Percentiles rank a stretch among this genome's conserved stretches.
phyloP scores from a whole-genome alignment of 176 grass and related monocot species.

The Juncus effusus region DNA sequence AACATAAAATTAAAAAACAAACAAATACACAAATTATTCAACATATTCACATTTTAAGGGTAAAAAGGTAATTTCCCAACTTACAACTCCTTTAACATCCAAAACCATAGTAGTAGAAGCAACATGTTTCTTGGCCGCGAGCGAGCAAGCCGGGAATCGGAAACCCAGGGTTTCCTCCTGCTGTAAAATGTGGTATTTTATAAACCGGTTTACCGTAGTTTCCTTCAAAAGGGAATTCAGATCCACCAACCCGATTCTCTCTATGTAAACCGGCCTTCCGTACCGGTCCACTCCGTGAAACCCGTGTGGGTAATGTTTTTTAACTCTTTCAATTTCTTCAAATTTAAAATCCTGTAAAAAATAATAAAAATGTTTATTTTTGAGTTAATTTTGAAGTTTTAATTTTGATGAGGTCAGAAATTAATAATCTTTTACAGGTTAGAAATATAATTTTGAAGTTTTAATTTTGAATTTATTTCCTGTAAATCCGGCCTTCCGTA shows the following conservation, averaged over 20 bases:
- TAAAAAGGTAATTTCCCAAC: slow-evolving; percentile 15
- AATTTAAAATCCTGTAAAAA: slow-evolving; percentile 79
- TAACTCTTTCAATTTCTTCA: slow-evolving; percentile 72
- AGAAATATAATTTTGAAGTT: neutral
- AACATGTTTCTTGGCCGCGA: slow-evolving; percentile 67
- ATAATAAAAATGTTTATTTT: neutral
- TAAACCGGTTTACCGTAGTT: slow-evolving; percentile 62
- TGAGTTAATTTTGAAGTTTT: neutral
- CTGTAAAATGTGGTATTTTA: slow-evolving; percentile 91
- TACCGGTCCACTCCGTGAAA: slow-evolving; percentile 92
- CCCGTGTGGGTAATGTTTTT: slow-evolving; percentile 83
- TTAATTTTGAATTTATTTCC: neutral
- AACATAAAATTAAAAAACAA: slow-evolving; percentile 3
- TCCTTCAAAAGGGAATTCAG: slow-evolving; percentile 54
- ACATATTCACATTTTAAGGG: slow-evolving; percentile 17
- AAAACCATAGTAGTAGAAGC: slow-evolving; percentile 76
- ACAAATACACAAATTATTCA: slow-evolving; percentile 11
- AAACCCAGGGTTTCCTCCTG: slow-evolving; percentile 86
- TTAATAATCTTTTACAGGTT: slow-evolving; percentile 36
- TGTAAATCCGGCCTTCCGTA: slow-evolving; percentile 30
- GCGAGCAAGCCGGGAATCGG: slow-evolving; percentile 83
- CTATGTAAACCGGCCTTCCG: slow-evolving; percentile 84
- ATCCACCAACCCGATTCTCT: slow-evolving; percentile 70
- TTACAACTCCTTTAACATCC: slow-evolving; percentile 85
- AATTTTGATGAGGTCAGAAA: slow-evolving; percentile 12